Base-by-base conservation (phyloP, 2,329 filamentous ascomycete species). In the Exophiala sp. region DNA sequence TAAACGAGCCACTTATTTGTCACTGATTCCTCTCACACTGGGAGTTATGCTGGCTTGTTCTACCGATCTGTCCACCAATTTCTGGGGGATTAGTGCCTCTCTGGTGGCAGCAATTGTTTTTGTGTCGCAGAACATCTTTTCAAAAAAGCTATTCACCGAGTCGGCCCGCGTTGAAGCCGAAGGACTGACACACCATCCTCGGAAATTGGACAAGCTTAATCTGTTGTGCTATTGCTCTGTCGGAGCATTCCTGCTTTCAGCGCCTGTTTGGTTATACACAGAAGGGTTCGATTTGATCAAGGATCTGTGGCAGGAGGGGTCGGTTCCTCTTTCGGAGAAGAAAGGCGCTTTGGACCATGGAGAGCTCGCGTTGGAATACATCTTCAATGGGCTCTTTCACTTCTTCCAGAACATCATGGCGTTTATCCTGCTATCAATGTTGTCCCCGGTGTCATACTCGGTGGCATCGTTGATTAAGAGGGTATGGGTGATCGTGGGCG, bases 31-130 rank as follows among this genome's bases (percentile, higher is more conserved):
- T 1, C 76, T 98, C 39, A 98, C 93, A 0, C 60, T 90, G 0
- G 93, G 93, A n/a, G 93, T 98, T 49, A 88, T 95, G 79, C 78
- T 98, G 58, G 93, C 93, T 8, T 98, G 93, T 68, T 96, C 91
- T 1, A 87, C 90, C 10, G 88, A 89, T 63, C 90, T 95, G 61
- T 85, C 82, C 18, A 91, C 87, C 23, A 90, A 98, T 64, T 79
- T 96, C 56, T 78, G 93, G 44, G 93, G 93, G n/a, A 85, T 98
- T 14, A 63, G 91, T 9, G 91, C 90, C 63, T 90, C 93, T 2
- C 83, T 98, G 30, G 73, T 88, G 27, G 90, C 88, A n/a, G 88
- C 93, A 6, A 74, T 97, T 48, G 85, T 97, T 58, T 98, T 98
- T 64, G 93, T 98, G 29, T 93, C 89, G 0, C 93, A 98, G 65